phyloP scores from a whole-genome alignment of 257 asterid species.

The Solanum sejunctum region DNA sequence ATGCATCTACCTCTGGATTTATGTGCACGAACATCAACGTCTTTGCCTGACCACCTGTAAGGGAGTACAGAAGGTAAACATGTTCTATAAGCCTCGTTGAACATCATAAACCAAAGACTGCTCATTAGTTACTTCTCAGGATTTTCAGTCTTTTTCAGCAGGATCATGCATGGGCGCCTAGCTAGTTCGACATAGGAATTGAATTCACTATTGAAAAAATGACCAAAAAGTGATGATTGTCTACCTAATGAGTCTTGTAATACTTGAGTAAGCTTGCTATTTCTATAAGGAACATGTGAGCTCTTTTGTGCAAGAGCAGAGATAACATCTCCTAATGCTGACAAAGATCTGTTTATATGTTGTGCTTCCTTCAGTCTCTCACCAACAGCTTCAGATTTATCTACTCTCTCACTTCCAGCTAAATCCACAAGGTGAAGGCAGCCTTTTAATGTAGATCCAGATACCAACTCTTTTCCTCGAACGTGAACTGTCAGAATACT shows the following conservation, averaged over 20 bases:
- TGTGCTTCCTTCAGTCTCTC: constrained; percentile 95
- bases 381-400: constrained; percentile 85
- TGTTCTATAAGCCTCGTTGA: background rate
- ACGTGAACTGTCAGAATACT: constrained; percentile 88
- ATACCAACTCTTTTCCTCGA: constrained; percentile 69
- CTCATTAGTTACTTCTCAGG: background rate
- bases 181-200: background rate
- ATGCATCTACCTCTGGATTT: constrained; percentile 63
- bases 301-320: constrained; percentile 88
- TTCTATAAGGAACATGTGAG: constrained; percentile 78
- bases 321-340: constrained; percentile 91
- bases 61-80: background rate
- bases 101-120: background rate
- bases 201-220: background rate
- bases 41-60: constrained; percentile 65
- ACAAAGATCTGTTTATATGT: constrained; percentile 74
- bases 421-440: constrained; percentile 90
- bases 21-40: constrained; percentile 84
- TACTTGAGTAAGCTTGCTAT: constrained; percentile 93
- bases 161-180: background rate
- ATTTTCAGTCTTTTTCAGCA: background rate
- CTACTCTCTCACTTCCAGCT: constrained; percentile 93
- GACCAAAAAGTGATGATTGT: background rate
- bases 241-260: constrained; percentile 86
- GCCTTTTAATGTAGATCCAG: constrained; percentile 64